These are phyloP conservation scores for Lentinula sp. DNA, from an alignment of 768 basidiomycete species.

Conservation along the genomic window DNA sequence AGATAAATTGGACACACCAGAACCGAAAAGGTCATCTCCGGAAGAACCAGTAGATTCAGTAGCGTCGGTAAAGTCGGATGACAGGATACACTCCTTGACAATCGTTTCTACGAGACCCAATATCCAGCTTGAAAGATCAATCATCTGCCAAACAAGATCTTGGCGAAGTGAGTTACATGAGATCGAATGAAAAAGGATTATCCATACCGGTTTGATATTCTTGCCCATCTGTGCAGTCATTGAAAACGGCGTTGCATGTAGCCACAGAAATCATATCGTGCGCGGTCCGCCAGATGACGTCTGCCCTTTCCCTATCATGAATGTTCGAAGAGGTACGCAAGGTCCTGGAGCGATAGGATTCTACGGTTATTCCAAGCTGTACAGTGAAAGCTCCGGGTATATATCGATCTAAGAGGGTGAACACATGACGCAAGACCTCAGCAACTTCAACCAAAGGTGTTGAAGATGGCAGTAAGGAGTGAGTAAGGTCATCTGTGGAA, in stretches of 20 bases:
- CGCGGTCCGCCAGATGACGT: constrained; percentile 50
- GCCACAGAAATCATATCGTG: constrained; percentile 62
- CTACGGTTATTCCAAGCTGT: constrained; percentile 20
- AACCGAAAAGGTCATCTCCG: background rate
- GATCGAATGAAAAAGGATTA: background rate
- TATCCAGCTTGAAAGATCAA: constrained; percentile 56
- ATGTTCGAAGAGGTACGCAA: constrained; percentile 10
- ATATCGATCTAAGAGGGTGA: constrained; percentile 39
- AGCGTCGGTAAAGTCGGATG: constrained; percentile 16
- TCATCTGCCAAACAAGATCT: constrained; percentile 75
- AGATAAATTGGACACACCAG: background rate
- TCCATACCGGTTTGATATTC: constrained; percentile 36
- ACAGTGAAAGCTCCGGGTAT: constrained; percentile 32
- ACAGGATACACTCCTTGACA: constrained; percentile 48
- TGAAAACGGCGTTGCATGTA: constrained; percentile 59
- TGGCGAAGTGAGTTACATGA: constrained; percentile 4
- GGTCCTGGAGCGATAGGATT: constrained; percentile 16
- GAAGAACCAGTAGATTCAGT: constrained; percentile 13
- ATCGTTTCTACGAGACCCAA: constrained; percentile 56
- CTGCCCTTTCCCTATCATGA: constrained; percentile 32
- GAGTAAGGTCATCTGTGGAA: constrained; percentile 56
- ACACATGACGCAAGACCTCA: constrained; percentile 40
- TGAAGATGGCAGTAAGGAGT: constrained; percentile 40
- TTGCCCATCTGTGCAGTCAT: constrained; percentile 56
- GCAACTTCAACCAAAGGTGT: constrained; percentile 35